Percentiles rank a stretch among this genome's conserved stretches.
phyloP scores from a whole-genome alignment of 208 protist genomes.

The Leishmania guyanensis region DNA sequence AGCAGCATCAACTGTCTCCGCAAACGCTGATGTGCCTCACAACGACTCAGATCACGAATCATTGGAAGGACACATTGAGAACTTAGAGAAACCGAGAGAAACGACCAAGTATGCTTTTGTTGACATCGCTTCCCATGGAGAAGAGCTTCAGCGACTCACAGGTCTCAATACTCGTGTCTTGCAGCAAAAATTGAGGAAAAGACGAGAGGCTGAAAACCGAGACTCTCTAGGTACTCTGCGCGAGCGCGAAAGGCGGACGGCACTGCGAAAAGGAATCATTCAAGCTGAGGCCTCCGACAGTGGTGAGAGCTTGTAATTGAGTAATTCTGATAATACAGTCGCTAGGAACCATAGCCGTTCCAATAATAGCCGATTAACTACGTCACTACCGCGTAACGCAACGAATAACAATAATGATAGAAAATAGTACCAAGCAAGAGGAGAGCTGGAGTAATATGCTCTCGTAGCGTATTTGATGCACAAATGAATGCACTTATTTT shows the following conservation, averaged over 20 bases:
- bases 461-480: background rate
- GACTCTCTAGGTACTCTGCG: conserved; percentile 45
- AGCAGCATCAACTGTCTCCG: background rate
- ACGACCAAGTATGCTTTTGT: conserved; percentile 64
- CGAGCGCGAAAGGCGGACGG: conserved; percentile 63
- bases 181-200: conserved; percentile 30
- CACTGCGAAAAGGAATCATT: conserved; percentile 33
- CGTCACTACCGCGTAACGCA: background rate
- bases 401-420: background rate
- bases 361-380: background rate
- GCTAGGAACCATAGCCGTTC: background rate
- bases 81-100: conserved; percentile 10
- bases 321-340: background rate
- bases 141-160: conserved; percentile 46
- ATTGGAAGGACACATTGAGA: background rate
- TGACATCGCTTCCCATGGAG: conserved; percentile 41
- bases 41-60: conserved; percentile 15
- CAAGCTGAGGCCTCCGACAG: conserved; percentile 17
- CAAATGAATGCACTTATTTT: background rate
- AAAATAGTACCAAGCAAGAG: background rate
- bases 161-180: conserved; percentile 67
- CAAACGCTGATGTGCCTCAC: background rate
- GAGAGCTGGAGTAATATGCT: background rate
- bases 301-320: conserved; percentile 25
- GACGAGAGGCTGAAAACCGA: conserved; percentile 30